phyloP scores from a whole-genome alignment of 768 basidiomycete species.

The Dioszegia aurantiaca region DNA sequence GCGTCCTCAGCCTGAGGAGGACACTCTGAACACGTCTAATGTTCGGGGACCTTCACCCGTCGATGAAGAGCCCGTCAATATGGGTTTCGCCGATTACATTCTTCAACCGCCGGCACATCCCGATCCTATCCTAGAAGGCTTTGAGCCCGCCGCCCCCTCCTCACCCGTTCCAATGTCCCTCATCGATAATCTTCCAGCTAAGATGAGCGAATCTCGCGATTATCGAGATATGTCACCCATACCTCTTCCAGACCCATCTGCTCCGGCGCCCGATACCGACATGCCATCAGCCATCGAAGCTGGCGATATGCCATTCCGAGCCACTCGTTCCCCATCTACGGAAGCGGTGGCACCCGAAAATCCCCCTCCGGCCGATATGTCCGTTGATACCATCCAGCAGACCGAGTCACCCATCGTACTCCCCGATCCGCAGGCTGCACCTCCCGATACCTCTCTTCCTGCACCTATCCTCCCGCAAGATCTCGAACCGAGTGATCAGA shows the following conservation, averaged over 20 bases:
- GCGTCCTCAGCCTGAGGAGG: too few species aligned
- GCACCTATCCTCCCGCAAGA: conserved; percentile 17
- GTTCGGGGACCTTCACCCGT: neutral
- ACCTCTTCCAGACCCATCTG: conserved; percentile 20
- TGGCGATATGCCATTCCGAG: neutral
- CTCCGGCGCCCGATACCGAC: conserved; percentile 13
- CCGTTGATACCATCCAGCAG: conserved; percentile 2
- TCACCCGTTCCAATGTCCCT: conserved; percentile 9
- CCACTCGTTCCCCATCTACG: conserved; percentile 20
- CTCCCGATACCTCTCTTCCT: conserved; percentile 24
- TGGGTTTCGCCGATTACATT: conserved; percentile 12
- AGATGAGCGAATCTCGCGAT: neutral
- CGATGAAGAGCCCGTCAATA: neutral
- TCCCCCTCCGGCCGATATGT: conserved; percentile 12
- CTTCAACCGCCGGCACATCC: conserved; percentile 6
- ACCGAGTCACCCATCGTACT: conserved; percentile 18
- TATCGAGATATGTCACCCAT: neutral
- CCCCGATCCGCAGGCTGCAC: conserved; percentile 31
- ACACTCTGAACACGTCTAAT: neutral
- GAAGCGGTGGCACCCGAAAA: conserved; percentile 15
- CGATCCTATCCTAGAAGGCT: neutral
- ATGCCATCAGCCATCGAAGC: conserved; percentile 5
- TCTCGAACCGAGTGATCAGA: conserved; percentile 8
- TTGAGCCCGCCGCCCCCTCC: neutral
- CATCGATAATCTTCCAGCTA: neutral